Evolutionary conservation across 2,329 filamentous ascomycete species (phyloP).

Genomic region (Alternaria metachromatica): DNA sequence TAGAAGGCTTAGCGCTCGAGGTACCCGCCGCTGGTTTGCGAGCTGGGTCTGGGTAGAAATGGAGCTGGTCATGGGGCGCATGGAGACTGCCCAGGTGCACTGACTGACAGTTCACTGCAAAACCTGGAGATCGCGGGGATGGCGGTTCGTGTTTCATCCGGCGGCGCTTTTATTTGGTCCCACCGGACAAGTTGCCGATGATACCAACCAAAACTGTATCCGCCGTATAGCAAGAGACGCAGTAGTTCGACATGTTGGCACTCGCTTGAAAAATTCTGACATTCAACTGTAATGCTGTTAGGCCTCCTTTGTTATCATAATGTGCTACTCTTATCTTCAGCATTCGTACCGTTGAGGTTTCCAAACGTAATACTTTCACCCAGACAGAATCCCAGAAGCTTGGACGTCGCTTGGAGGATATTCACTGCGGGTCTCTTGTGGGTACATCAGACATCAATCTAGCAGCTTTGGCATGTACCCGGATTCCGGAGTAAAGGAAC

Average conservation of each 20-base stretch:
- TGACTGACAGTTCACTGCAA: not conserved
- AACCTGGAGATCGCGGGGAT: conserved; percentile 3
- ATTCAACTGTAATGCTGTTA: not conserved
- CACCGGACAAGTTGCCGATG: not conserved
- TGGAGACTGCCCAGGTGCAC: not conserved
- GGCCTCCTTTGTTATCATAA: not conserved
- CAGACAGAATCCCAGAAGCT: not conserved
- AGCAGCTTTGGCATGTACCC: not conserved
- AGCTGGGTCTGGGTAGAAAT: conserved; percentile 2
- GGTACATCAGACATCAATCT: conserved; percentile 1
- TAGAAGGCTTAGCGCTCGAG: conserved; percentile 10
- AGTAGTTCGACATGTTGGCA: not conserved
- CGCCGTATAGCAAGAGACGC: not conserved
- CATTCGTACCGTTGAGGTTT: not conserved
- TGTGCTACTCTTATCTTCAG: conserved; percentile 9
- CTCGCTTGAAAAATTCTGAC: not conserved
- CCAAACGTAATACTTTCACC: conserved; percentile 12
- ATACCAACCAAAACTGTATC: not conserved
- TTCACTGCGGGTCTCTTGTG: conserved; percentile 4
- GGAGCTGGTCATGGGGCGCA: not conserved
- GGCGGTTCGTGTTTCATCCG: not conserved
- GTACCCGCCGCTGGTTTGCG: conserved; percentile 19
- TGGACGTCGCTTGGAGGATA: not conserved
- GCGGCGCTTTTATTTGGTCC: not conserved
- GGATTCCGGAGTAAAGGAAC: not conserved